Percentiles rank a stretch among this genome's conserved stretches.
Conservation (phyloP, 2,329 filamentous ascomycete genomes). For the Aspergillus sp. region DNA sequence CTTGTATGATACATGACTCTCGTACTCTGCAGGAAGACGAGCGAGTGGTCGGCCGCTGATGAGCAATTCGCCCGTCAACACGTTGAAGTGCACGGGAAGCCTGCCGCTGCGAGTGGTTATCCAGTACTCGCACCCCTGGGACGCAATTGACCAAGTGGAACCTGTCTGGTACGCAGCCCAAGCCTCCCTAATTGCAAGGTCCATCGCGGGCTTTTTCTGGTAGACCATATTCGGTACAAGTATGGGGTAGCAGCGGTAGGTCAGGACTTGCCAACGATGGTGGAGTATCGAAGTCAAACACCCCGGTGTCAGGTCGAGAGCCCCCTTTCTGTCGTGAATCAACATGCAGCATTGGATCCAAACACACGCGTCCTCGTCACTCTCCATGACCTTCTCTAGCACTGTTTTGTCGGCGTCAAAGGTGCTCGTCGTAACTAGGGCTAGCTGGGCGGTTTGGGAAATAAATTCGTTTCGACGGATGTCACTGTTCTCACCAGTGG, state of each 20-base stretch:
- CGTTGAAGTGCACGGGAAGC: constrained; percentile 28
- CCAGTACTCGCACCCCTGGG: constrained; percentile 1
- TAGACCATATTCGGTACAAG: constrained; percentile 9
- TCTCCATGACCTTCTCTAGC: constrained; percentile 28
- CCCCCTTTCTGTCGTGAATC: constrained; percentile 34
- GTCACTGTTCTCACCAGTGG: constrained; percentile 18
- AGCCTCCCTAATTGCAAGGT: constrained; percentile 13
- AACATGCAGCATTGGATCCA: constrained; percentile 40
- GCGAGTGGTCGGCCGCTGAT: constrained; percentile 31
- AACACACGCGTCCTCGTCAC: constrained; percentile 26
- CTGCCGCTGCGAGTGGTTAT: constrained; percentile 6
- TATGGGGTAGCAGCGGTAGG: constrained; percentile 13
- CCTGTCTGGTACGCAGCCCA: constrained; percentile 20
- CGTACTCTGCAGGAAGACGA: constrained; percentile 28
- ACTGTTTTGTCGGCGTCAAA: constrained; percentile 45
- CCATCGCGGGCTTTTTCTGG: constrained; percentile 9
- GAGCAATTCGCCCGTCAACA: constrained; percentile 34
- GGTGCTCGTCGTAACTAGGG: constrained; percentile 44
- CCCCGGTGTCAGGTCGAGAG: constrained; percentile 5
- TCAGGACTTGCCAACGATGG: constrained; percentile 23
- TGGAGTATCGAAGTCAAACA: constrained; percentile 19
- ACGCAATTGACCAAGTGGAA: constrained; percentile 7
- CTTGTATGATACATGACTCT: constrained; percentile 21
- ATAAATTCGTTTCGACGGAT: constrained; percentile 29
- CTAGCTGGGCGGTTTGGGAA: constrained; percentile 38